A percentile compares a stretch with the other conserved stretches of the same genome.
phyloP scores from a whole-genome alignment of 2,329 filamentous ascomycete species.

The Lomentospora prolificans region DNA sequence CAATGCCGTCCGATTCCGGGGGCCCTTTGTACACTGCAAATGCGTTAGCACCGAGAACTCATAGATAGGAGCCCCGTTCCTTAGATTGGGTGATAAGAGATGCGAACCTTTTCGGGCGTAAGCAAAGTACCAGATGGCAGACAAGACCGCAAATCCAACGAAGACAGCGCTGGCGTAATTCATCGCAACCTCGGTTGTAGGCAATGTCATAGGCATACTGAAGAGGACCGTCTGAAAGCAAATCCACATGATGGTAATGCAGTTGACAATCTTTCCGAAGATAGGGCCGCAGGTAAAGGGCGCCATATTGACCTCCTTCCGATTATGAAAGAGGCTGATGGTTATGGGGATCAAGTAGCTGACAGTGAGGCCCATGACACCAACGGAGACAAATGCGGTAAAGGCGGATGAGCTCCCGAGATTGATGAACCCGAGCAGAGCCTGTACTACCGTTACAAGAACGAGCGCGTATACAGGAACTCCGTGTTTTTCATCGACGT shows the following conservation, averaged over 20 bases:
- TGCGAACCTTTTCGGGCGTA: constrained; percentile 40
- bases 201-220: constrained; percentile 39
- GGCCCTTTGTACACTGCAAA: constrained; percentile 17
- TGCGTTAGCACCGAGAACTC: constrained; percentile 10
- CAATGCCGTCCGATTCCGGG: constrained; percentile 17
- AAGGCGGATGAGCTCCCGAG: constrained; percentile 27
- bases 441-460: constrained; percentile 42
- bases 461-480: constrained; percentile 47
- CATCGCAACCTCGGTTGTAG: constrained; percentile 36
- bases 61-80: not conserved
- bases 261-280: constrained; percentile 34
- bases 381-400: constrained; percentile 28
- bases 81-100: not conserved
- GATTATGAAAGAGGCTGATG: constrained; percentile 35
- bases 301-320: constrained; percentile 36
- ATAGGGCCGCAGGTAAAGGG: constrained; percentile 33
- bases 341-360: constrained; percentile 47
- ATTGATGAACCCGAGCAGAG: constrained; percentile 46
- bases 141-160: constrained; percentile 36
- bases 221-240: constrained; percentile 42
- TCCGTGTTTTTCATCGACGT: constrained; percentile 40
- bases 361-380: constrained; percentile 45
- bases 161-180: constrained; percentile 51
- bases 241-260: constrained; percentile 39
- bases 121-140: constrained; percentile 37